A percentile compares a stretch with the other conserved stretches of the same genome.
phyloP scores from a whole-genome alignment of 768 basidiomycete genomes.

The Naganishia onofrii region DNA sequence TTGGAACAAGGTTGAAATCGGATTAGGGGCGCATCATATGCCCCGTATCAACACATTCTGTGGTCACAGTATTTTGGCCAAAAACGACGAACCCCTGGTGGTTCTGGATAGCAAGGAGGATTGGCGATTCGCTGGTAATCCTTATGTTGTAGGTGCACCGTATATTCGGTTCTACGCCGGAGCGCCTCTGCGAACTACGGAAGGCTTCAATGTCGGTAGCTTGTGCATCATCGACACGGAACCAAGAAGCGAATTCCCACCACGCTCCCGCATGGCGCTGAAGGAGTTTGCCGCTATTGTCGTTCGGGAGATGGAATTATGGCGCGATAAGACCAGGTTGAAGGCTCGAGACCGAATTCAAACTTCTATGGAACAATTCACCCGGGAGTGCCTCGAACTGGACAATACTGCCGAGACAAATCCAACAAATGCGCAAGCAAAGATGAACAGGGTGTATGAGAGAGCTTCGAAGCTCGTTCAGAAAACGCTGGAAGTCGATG shows the following conservation, averaged over 20 bases:
- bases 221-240: conserved; percentile 80
- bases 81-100: conserved; percentile 77
- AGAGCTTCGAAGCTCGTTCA: conserved; percentile 85
- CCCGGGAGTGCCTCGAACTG: conserved; percentile 87
- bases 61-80: conserved; percentile 75
- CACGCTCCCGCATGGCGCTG: conserved; percentile 81
- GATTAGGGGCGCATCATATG: conserved; percentile 56
- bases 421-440: conserved; percentile 49
- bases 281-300: conserved; percentile 93
- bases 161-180: conserved; percentile 85
- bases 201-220: conserved; percentile 82
- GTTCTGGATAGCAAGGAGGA: conserved; percentile 73
- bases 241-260: conserved; percentile 78
- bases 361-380: conserved; percentile 93
- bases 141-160: conserved; percentile 66
- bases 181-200: conserved; percentile 80
- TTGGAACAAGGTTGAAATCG: conserved; percentile 84
- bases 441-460: conserved; percentile 87
- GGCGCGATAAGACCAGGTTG: conserved; percentile 68
- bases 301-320: conserved; percentile 93
- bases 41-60: conserved; percentile 71
- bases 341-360: conserved; percentile 54
- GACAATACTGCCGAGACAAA: conserved; percentile 61
- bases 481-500: conserved; percentile 86
- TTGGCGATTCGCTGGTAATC: conserved; percentile 85